phyloP scores from a whole-genome alignment of 352 stramenopile species.

The Phytophthora litchii region DNA sequence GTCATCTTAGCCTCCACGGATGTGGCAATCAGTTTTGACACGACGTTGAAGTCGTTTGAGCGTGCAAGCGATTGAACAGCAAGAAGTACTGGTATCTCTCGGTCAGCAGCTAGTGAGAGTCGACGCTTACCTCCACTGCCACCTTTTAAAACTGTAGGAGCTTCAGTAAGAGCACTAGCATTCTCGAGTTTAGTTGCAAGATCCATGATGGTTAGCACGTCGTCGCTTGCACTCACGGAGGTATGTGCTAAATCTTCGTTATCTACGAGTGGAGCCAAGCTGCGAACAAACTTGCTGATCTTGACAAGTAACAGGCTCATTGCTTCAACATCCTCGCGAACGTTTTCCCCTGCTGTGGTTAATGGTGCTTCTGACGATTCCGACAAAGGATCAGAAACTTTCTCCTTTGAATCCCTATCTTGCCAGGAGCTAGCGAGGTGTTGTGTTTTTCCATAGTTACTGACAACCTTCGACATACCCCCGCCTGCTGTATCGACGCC shows the following conservation, averaged over 20 bases:
- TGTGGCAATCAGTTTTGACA: conserved; percentile 23
- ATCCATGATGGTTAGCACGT: conserved; percentile 55
- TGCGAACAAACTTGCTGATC: conserved; percentile 66
- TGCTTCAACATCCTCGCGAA: conserved; percentile 44
- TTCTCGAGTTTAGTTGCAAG: conserved; percentile 63
- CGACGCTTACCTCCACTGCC: conserved; percentile 21
- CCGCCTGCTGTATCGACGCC: conserved; percentile 33
- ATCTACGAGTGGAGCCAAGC: conserved; percentile 50
- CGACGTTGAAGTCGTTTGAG: conserved; percentile 39
- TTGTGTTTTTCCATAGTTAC: conserved; percentile 14
- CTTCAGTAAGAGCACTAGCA: conserved; percentile 18
- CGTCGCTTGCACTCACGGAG: conserved; percentile 23
- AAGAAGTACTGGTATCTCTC: conserved; percentile 40
- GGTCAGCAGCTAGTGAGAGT: conserved; percentile 37
- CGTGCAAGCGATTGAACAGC: conserved; percentile 46
- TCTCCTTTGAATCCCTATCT: conserved; percentile 10
- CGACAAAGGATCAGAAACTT: conserved; percentile 4
- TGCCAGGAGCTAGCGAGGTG: conserved; percentile 23
- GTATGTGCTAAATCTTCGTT: conserved; percentile 17
- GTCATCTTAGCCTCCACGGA: conserved; percentile 20
- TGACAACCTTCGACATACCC: conserved; percentile 18
- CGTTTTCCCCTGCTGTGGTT: conserved; percentile 1
- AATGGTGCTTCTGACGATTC: background rate
- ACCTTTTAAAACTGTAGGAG: background rate
- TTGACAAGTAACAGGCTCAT: conserved; percentile 55